Evolutionary conservation across 2,329 filamentous ascomycete species (phyloP).

Genomic region (Trichoderma simmonsii): DNA sequence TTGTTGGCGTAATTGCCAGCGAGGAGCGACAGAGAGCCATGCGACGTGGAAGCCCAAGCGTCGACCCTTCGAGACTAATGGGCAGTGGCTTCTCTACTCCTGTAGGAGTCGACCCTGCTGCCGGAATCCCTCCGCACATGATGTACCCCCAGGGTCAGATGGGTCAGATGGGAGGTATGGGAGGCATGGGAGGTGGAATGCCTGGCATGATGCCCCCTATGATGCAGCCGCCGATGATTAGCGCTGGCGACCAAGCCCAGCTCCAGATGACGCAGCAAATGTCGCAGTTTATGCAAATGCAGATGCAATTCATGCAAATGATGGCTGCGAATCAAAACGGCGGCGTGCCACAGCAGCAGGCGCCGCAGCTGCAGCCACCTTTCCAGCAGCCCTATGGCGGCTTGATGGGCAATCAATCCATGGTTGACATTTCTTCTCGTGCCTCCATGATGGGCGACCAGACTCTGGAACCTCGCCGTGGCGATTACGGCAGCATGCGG

Average conservation of each 20-base stretch:
- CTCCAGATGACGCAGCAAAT: slow-evolving; percentile 80
- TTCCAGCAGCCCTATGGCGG: slow-evolving; percentile 31
- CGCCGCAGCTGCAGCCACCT: slow-evolving; percentile 16
- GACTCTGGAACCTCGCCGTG: slow-evolving; percentile 42
- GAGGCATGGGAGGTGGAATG: slow-evolving; percentile 27
- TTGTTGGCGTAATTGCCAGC: slow-evolving; percentile 83
- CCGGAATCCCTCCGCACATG: slow-evolving; percentile 45
- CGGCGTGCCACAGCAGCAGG: slow-evolving; percentile 27
- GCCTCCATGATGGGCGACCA: slow-evolving; percentile 49
- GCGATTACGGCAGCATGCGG: slow-evolving; percentile 49
- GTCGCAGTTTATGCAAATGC: slow-evolving; percentile 87
- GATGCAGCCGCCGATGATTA: slow-evolving; percentile 48
- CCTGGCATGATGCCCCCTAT: slow-evolving; percentile 29
- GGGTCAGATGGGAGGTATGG: slow-evolving; percentile 25
- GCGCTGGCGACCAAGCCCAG: slow-evolving; percentile 67
- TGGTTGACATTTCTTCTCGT: slow-evolving; percentile 43
- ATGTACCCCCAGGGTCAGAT: slow-evolving; percentile 35
- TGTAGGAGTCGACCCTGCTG: slow-evolving; percentile 47
- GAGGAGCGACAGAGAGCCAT: slow-evolving; percentile 78
- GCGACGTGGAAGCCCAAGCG: slow-evolving; percentile 73
- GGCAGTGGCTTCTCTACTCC: slow-evolving; percentile 35
- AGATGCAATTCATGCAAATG: slow-evolving; percentile 93
- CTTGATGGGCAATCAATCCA: slow-evolving; percentile 37
- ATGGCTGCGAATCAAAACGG: slow-evolving; percentile 49
- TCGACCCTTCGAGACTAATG: slow-evolving; percentile 48